Evolutionary conservation across 1,284 basidiomycete species (phyloP).

Genomic region (Nidula niveotomentosa): DNA sequence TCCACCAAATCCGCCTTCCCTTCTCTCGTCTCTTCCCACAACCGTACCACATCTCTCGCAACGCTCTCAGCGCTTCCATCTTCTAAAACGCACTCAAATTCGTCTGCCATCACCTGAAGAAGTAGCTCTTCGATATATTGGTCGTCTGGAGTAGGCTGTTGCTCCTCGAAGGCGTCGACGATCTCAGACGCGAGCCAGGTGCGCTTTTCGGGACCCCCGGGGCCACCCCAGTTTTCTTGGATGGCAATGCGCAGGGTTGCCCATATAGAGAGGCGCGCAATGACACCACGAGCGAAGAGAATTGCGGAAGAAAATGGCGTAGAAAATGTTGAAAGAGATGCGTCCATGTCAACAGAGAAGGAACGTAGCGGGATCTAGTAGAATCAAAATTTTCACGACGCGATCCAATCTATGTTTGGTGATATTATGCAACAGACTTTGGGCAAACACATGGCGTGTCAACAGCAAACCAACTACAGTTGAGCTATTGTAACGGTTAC

Average conservation of each 20-base stretch:
- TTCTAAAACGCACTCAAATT: constrained; percentile 81
- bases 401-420: no score
- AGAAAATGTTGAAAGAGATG: no score
- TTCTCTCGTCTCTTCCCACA: constrained; percentile 59
- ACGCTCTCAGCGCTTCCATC: constrained; percentile 77
- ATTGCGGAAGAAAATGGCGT: no score
- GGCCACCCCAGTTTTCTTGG: constrained; percentile 81
- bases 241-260: constrained; percentile 83
- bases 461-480: no score
- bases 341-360: no score
- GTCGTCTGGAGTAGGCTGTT: constrained; percentile 58
- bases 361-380: no score
- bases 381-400: no score
- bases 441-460: no score
- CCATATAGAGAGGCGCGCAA: constrained; percentile 82
- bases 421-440: no score
- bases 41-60: constrained; percentile 63
- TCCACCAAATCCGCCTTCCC: constrained; percentile 45
- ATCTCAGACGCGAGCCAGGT: constrained; percentile 81
- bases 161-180: constrained; percentile 85
- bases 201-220: constrained; percentile 64
- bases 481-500: no score
- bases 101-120: constrained; percentile 81
- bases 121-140: constrained; percentile 79
- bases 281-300: constrained; percentile 81